Base-by-base conservation (phyloP, 768 basidiomycete genomes). In the Amanita pallidorosea region DNA sequence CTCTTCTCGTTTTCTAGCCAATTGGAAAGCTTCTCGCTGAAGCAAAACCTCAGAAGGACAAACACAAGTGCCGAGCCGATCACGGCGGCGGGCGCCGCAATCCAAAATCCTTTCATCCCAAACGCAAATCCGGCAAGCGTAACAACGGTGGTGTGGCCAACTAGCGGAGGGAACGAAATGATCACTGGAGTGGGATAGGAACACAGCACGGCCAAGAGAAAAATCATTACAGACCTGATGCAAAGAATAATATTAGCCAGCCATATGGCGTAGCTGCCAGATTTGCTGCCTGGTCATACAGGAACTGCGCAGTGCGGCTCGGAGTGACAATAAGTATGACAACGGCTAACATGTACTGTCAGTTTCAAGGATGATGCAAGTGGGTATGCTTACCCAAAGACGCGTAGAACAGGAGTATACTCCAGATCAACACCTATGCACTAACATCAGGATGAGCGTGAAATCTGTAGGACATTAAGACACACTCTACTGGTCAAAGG, bases 101-200 rank as follows among this genome's bases (percentile, higher is more conserved):
- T 74, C 55, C 71, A 72, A 65, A 86, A 84, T 0, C 90, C 90
- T 52, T 74, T 74, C 68, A 88, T 73, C 41, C 90, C 89, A 58
- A 87, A 92, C 1, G 87, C 83, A 64, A 90, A 92, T 1, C 90
- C 90, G 57, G 81, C 83, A 7, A 93, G 61, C 11, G 83, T 80
- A 25, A 79, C 64, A 18, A 74, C 64, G 0, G 85, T 84, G 0
- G 82, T 82, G 62, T 84, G 81, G 1, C 87, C 87, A 49, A 83
- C 70, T 54, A 80, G 61, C 13, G 77, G 84, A 17, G 78, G 82
- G 56, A 81, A 76, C 12, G 75, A 80, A 27, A 73, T 67, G 18
- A 72, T 53, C 17, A 74, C 76, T 77, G 58, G 36, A 17, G 12
- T 7, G 13, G 57, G 44, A 44, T 43, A 35, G 17, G 20, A 34